Evolutionary conservation across 2,329 filamentous ascomycete species (phyloP).

Genomic region (Clonostachys solani): DNA sequence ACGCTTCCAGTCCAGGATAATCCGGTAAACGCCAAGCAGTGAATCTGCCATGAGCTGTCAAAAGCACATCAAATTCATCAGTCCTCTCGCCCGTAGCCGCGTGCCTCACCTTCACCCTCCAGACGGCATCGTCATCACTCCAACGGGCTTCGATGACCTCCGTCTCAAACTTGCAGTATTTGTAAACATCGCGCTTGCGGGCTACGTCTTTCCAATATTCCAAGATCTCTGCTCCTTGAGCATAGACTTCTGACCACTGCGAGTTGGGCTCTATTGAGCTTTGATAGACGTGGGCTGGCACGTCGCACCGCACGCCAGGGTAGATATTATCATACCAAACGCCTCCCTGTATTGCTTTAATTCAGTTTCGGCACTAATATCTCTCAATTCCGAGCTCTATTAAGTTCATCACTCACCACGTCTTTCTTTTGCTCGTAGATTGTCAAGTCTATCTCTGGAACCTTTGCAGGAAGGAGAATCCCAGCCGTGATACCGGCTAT

Average conservation of each 20-base stretch:
- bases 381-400: too few species aligned
- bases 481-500: too few species aligned
- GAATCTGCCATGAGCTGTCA: neutral
- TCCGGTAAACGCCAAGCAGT: slow-evolving; percentile 38
- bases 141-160: neutral
- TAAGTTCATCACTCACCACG: too few species aligned
- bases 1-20: neutral
- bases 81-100: neutral
- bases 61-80: neutral
- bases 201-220: neutral
- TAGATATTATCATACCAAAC: slow-evolving; percentile 55
- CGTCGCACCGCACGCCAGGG: slow-evolving; percentile 62
- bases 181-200: neutral
- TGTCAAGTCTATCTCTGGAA: slow-evolving; percentile 6
- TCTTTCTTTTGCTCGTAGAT: slow-evolving; percentile 24
- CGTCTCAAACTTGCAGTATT: neutral
- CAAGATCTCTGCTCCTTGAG: slow-evolving; percentile 50
- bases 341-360: slow-evolving; percentile 28
- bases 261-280: slow-evolving; percentile 63
- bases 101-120: neutral
- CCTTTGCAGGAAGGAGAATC: too few species aligned
- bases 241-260: slow-evolving; percentile 66
- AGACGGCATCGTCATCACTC: neutral
- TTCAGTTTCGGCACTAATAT: too few species aligned
- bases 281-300: slow-evolving; percentile 68